Base-by-base conservation (phyloP, 2,329 filamentous ascomycete genomes). In the Hypomyces rosellus region DNA sequence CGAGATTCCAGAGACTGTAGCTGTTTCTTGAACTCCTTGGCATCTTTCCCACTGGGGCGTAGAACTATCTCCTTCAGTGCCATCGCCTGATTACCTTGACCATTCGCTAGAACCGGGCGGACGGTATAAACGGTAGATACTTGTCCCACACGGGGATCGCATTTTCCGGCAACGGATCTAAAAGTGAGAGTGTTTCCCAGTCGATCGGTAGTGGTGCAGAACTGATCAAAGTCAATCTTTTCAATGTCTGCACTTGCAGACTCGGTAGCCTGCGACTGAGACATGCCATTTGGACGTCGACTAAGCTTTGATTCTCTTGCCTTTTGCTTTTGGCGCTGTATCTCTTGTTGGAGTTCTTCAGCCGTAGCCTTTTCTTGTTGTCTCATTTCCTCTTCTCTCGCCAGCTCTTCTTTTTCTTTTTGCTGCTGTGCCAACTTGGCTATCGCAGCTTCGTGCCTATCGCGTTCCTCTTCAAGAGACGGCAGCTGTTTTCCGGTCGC, bases 401-500 rank as follows among this genome's bases (percentile, higher is more conserved):
- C 78, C 40, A 73, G 70, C 38, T 77, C 74, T 46, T 80, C 74
- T 44, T 74, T 73, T 55, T 76, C 72, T 53, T 73, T 75, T 54
- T 81, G 74, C 62, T 76, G 78, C 66, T 72, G 71, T 57, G 78
- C 86, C 46, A 81, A 69, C 60, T 77, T 76, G 42, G 81, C 81
- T 25, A 88, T 74, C 20, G 80, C 81, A 18, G 86, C 86, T 69
- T 95, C 88, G 55, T 95, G 89, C 13, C 83, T 83, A 25, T 87
- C 89, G 37, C 91, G 82, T 67, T 97, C 91, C 60, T 95, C 89
- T 61, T 95, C 89, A 6, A 97, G 74, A 33, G 89, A 96, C 1
- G 89, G 90, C 14, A 96, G 72, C 54, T 89, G 80, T 49, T 84
- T 80, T 33, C 89, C 87, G 49, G 85, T 81, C 44, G 86, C 85